These are phyloP conservation scores for Fusarium heterosporum DNA, from an alignment of 2,329 filamentous ascomycete species.

Conservation along the genomic window DNA sequence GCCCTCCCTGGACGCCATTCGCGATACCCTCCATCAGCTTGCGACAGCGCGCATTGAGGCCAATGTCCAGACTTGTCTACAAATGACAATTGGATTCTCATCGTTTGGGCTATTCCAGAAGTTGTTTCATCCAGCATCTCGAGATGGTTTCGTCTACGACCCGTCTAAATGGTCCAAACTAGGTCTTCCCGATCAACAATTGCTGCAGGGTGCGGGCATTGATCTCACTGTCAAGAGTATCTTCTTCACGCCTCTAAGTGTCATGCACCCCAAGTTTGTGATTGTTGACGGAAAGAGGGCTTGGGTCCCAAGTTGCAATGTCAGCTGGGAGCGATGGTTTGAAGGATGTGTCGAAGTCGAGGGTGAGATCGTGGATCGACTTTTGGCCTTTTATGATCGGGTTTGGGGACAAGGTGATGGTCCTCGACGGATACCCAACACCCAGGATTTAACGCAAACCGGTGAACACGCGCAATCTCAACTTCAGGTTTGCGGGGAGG, in stretches of 20 bases:
- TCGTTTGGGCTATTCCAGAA: conserved; percentile 80
- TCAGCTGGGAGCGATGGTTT: conserved; percentile 90
- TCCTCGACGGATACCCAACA: neutral
- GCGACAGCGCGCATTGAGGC: conserved; percentile 56
- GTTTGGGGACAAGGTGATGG: conserved; percentile 69
- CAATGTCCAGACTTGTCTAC: conserved; percentile 55
- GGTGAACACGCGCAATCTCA: neutral
- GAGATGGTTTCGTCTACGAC: conserved; percentile 71
- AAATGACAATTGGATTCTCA: conserved; percentile 81
- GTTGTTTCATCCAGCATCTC: conserved; percentile 75
- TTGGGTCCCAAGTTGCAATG: conserved; percentile 82
- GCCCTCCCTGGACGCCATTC: conserved; percentile 67
- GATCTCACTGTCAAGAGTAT: conserved; percentile 79
- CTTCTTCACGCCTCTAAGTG: conserved; percentile 82
- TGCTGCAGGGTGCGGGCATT: conserved; percentile 68
- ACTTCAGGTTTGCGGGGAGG: conserved; percentile 1
- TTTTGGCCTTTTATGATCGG: conserved; percentile 73
- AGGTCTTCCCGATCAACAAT: conserved; percentile 69
- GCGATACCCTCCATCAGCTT: conserved; percentile 67
- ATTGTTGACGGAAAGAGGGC: conserved; percentile 75
- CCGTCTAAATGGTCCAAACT: conserved; percentile 70
- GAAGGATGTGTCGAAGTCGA: conserved; percentile 78
- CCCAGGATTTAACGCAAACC: neutral
- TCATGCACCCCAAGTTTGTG: conserved; percentile 90
- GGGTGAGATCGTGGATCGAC: conserved; percentile 70